Evolutionary conservation across 2,329 filamentous ascomycete species (phyloP).

Genomic region (Botrytis paeoniae): DNA sequence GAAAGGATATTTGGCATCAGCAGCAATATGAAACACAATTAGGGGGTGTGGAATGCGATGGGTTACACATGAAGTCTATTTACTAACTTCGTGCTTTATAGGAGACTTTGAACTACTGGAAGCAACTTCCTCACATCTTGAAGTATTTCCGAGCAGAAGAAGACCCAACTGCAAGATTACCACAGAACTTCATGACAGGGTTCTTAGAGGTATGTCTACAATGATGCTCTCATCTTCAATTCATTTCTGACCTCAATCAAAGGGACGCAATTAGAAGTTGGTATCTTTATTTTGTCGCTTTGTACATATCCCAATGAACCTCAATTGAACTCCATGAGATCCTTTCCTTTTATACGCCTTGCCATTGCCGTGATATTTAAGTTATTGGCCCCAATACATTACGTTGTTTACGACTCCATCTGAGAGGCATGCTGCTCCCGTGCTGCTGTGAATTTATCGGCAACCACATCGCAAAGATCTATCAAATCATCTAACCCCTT

Average conservation of each 20-base stretch:
- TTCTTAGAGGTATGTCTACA: slow-evolving; percentile 71
- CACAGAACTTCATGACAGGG: slow-evolving; percentile 85
- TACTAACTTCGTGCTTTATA: slow-evolving; percentile 41
- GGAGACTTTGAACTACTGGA: slow-evolving; percentile 99
- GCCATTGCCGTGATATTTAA: slow-evolving; percentile 29
- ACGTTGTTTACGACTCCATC: slow-evolving; percentile 22
- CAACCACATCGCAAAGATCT: slow-evolving; percentile 88
- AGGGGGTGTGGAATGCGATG: neutral
- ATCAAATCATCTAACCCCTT: slow-evolving; percentile 88
- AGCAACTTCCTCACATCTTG: slow-evolving; percentile 92
- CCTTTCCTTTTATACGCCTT: slow-evolving; percentile 32
- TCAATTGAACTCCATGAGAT: slow-evolving; percentile 26
- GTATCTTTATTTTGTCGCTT: slow-evolving; percentile 28
- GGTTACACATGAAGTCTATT: neutral
- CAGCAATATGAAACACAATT: neutral
- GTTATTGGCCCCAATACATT: slow-evolving; percentile 13
- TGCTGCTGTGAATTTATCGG: slow-evolving; percentile 78
- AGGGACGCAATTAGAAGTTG: slow-evolving; percentile 37
- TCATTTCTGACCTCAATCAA: slow-evolving; percentile 43
- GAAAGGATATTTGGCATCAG: neutral
- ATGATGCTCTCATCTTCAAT: slow-evolving; percentile 79
- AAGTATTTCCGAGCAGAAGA: slow-evolving; percentile 93
- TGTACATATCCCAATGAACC: slow-evolving; percentile 39
- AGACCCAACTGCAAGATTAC: slow-evolving; percentile 71
- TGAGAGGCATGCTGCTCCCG: slow-evolving; percentile 47